Evolutionary conservation across 345 rosid species (phyloP).

Genomic region (Carallia pectinifolia): DNA sequence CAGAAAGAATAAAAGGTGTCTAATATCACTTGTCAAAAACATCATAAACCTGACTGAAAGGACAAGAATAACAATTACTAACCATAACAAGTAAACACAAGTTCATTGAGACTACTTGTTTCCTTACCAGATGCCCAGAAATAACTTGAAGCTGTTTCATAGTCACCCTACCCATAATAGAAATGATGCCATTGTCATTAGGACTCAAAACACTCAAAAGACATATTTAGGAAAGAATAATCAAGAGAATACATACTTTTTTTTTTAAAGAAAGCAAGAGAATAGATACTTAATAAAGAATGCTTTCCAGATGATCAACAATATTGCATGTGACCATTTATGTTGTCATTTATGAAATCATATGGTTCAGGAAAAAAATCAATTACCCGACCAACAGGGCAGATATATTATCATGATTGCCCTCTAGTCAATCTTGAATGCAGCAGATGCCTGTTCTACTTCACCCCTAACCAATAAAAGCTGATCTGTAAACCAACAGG

Average conservation of each 20-base stretch:
- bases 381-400: constrained; percentile 96
- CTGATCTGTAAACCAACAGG: constrained; percentile 61
- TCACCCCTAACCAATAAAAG: constrained; percentile 94
- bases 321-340: not conserved
- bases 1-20: not conserved
- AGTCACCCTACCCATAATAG: constrained; percentile 67
- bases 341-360: not conserved
- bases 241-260: too few species aligned
- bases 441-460: constrained; percentile 80
- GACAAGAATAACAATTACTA: constrained; percentile 15
- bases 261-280: not conserved
- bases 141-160: constrained; percentile 88
- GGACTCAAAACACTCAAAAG: not conserved
- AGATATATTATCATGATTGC: constrained; percentile 37
- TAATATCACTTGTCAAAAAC: not conserved
- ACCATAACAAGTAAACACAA: constrained; percentile 95
- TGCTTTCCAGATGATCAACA: not conserved
- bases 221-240: too few species aligned
- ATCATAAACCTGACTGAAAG: not conserved
- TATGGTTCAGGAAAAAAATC: not conserved
- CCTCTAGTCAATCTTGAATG: constrained; percentile 52
- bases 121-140: constrained; percentile 71
- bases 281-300: not conserved
- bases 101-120: constrained; percentile 74
- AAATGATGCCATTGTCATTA: constrained; percentile 3